Evolutionary conservation across 805 yeast genomes (phyloP).

Genomic region (Tetrapisispora pingtungensis): DNA sequence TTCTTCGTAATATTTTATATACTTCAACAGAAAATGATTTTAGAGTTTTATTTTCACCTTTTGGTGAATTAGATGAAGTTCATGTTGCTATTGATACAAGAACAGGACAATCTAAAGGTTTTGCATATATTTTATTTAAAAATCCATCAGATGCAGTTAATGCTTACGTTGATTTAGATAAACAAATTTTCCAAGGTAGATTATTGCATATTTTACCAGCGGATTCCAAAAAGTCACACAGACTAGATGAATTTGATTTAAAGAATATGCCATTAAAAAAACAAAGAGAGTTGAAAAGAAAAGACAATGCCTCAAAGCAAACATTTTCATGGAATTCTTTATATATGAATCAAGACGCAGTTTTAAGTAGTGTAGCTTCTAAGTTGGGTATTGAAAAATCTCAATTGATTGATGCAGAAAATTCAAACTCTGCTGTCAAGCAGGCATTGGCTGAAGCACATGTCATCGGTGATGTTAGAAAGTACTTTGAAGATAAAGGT

Average conservation of each 20-base stretch:
- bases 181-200: slow-evolving; percentile 89
- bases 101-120: slow-evolving; percentile 86
- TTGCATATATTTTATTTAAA: slow-evolving; percentile 73
- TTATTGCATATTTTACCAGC: slow-evolving; percentile 83
- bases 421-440: slow-evolving; percentile 80
- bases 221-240: slow-evolving; percentile 68
- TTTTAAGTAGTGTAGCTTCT: slow-evolving; percentile 77
- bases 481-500: slow-evolving; percentile 75
- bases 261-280: slow-evolving; percentile 87
- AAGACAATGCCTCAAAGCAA: slow-evolving; percentile 72
- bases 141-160: slow-evolving; percentile 59
- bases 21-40: slow-evolving; percentile 75
- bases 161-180: slow-evolving; percentile 70
- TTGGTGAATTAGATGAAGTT: slow-evolving; percentile 74
- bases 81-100: slow-evolving; percentile 88
- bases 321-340: slow-evolving; percentile 95
- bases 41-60: slow-evolving; percentile 48
- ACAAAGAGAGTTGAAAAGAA: slow-evolving; percentile 74
- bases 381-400: slow-evolving; percentile 76
- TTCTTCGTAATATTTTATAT: slow-evolving; percentile 77
- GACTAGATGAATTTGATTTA: slow-evolving; percentile 81
- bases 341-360: slow-evolving; percentile 85
- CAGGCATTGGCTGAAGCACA: slow-evolving; percentile 97
- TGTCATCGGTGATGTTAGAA: slow-evolving; percentile 83
- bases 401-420: slow-evolving; percentile 79